Base-by-base conservation (phyloP, 176 grass and related monocot species). In the Avena atlantica region DNA sequence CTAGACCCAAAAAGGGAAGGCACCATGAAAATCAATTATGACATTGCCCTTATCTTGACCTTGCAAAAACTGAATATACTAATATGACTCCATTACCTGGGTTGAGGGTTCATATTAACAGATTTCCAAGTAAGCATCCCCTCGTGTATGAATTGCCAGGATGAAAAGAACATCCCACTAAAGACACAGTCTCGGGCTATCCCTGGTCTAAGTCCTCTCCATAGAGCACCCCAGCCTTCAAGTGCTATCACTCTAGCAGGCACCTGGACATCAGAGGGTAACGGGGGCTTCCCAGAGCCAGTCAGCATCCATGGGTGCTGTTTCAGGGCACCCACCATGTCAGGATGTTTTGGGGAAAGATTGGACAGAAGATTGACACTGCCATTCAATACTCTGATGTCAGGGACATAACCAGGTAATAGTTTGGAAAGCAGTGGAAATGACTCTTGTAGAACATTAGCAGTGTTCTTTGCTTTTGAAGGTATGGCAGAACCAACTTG, bases 221-320 rank as follows among this genome's bases (percentile, higher is more conserved):
- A 99, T 62, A 99, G 83, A 90, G 90, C 94, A 85, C 90, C 86
- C 85, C 91, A 99, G 78, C 97, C 97, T 89, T 99, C 97, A 53
- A 94, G 87, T n/a, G 87, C 81, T 86, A 93, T 86, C 72, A 99
- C 68, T 85, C 84, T 88, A 72, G 85, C 88, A 70, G 92, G 92
- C 76, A 89, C 87, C 75, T 90, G 95, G 57, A 94, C 94, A 75
- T 99, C 97, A 89, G 89, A 94, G 2, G 90, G 86, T 57, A 96
- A 83, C 49, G 91, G 97, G 65, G 90, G 90, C 80, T 95, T 94
- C 67, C 94, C 92, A 73, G 80, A 96, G 61, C 97, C 94, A 74
- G 97, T 93, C 82, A 96, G 79, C 94, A 99, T 96, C 97, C 97
- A 99, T 11, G 92, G 97, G 60, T 96, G 78, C 51, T 91, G 89